Base-by-base conservation (phyloP, 2,329 filamentous ascomycete genomes). In the Colletotrichum shisoi region DNA sequence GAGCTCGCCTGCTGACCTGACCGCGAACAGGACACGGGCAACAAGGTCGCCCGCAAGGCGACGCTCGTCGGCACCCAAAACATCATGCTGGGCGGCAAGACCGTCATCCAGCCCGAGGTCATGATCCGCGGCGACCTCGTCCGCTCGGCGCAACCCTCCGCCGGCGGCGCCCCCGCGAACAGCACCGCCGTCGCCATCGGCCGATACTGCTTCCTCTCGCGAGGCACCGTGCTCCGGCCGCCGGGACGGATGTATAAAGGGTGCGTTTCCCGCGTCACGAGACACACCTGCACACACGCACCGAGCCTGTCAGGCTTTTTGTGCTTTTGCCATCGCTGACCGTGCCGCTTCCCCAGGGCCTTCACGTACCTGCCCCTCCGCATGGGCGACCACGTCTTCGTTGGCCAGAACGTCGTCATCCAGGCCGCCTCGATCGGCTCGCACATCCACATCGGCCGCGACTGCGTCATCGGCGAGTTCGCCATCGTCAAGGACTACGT, bases 81-180 rank as follows among this genome's bases (percentile, higher is more conserved):
- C 80, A 98, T 99, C 80, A 97, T 97, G 79, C 90, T 99, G 2
- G 95, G 93, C 72, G 95, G 95, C 70, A 96, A 93, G 80, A 96
- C 94, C 0, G 93, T 98, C 70, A 96, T 99, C 75, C 93, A 97
- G 84, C 91, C 93, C 70, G 94, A 97, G 75, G 94, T 93, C 73
- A 93, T 95, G 79, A 93, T 99, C 75, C 90, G 95, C 54, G 95
- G 94, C 51, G 95, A 99, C 75, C 87, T 99, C 19, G 85, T 90
- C 49, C 87, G 83, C 60, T 88, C 84, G 8, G 82, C 80, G 9
- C 80, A 83, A 3, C 75, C 82, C 1, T 77, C 81, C 1, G 80
- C 80, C 7, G 77, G 76, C 40, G 72, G 76, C 21, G 78, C 81
- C 1, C 78, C 84, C 0, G 82, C 74, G 59, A 87, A 76, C 76